Evolutionary conservation across 306 rosid genomes (phyloP).

Genomic region (Medicago truncatula): MtrunA17r5.0-ANR NC_053043.1:5409001-5409500

Average conservation of each 20-base stretch:
- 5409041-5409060: not conserved
- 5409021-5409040: not conserved
- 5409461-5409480: too few relatives aligned
- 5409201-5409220: not conserved
- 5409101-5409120: not conserved
- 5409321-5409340: conserved; percentile 1
- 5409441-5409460: too few relatives aligned
- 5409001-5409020: not conserved
- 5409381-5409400: not conserved
- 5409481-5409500: too few relatives aligned
- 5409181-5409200: not conserved
- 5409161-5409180: not conserved
- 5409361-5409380: not conserved
- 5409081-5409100: not conserved
- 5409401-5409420: not conserved
- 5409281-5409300: not conserved
- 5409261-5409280: not conserved
- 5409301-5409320: not conserved
- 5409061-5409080: not conserved
- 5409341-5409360: not conserved
- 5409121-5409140: not conserved
- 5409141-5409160: not conserved
- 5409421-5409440: not conserved
- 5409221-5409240: not conserved
- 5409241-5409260: not conserved